Percentiles rank a stretch among this genome's conserved stretches.
phyloP scores from a whole-genome alignment of 495 filamentous ascomycete genomes.

The Trichocladium uniseriatum region DNA sequence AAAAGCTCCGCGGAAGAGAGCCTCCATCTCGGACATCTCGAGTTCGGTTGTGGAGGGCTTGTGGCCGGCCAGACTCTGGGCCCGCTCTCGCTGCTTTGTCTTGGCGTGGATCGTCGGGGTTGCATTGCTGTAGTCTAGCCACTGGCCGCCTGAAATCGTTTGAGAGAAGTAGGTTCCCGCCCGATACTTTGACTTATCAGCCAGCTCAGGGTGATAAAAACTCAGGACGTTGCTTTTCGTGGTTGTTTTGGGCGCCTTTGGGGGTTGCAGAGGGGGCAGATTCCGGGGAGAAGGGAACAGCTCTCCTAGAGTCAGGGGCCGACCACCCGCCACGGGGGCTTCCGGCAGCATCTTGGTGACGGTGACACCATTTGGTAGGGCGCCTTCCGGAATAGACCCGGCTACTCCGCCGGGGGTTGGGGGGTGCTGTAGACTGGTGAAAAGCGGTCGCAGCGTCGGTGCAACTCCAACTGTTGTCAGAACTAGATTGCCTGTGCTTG shows the following conservation, averaged over 20 bases:
- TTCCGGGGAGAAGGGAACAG: slow-evolving; percentile 64
- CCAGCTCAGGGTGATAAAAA: slow-evolving; percentile 51
- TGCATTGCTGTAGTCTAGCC: slow-evolving; percentile 59
- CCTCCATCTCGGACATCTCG: slow-evolving; percentile 56
- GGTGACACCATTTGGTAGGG: slow-evolving; percentile 64
- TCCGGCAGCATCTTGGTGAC: slow-evolving; percentile 57
- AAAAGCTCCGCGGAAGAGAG: slow-evolving; percentile 71
- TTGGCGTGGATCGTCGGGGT: slow-evolving; percentile 49
- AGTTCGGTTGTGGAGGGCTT: slow-evolving; percentile 46
- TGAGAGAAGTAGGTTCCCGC: slow-evolving; percentile 45
- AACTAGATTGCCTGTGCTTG: slow-evolving; percentile 42
- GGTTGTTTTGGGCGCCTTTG: slow-evolving; percentile 55
- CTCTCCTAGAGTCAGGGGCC: slow-evolving; percentile 61
- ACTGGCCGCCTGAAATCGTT: slow-evolving; percentile 51
- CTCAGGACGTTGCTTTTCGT: slow-evolving; percentile 52
- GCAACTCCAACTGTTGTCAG: slow-evolving; percentile 64
- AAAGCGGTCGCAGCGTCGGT: slow-evolving; percentile 65
- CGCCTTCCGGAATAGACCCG: slow-evolving; percentile 48
- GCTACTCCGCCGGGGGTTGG: slow-evolving; percentile 24
- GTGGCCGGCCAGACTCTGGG: slow-evolving; percentile 56
- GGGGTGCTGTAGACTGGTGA: slow-evolving; percentile 62
- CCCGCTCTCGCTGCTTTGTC: slow-evolving; percentile 60
- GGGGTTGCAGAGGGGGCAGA: slow-evolving; percentile 60
- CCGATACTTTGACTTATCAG: slow-evolving; percentile 48
- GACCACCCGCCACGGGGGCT: slow-evolving; percentile 28